A percentile compares a stretch with the other conserved stretches of the same genome.
Conservation (phyloP, 495 filamentous ascomycete species). For the Penicillium manginii region DNA sequence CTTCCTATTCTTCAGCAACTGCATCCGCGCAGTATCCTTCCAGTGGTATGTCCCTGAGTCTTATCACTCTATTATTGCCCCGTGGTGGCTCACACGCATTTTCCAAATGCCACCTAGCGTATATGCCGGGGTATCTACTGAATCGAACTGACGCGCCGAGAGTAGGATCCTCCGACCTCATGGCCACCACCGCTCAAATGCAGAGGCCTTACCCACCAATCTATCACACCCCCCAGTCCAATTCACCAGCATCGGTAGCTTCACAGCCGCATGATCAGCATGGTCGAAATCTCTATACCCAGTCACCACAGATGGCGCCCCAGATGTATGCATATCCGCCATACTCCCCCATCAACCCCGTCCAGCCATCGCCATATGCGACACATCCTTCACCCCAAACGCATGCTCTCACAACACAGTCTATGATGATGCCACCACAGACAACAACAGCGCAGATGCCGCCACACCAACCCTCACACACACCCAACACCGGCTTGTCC, state of each 20-base stretch:
- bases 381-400: slow-evolving; percentile 73
- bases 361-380: slow-evolving; percentile 73
- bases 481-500: slow-evolving; percentile 41
- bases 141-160: slow-evolving; percentile 4
- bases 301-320: slow-evolving; percentile 75
- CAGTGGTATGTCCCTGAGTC: slow-evolving; percentile 64
- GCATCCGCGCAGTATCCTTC: slow-evolving; percentile 74
- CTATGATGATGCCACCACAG: slow-evolving; percentile 72
- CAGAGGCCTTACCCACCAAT: slow-evolving; percentile 85
- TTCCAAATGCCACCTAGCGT: not conserved
- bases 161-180: slow-evolving; percentile 83
- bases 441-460: slow-evolving; percentile 59
- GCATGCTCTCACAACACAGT: slow-evolving; percentile 64
- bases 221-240: slow-evolving; percentile 94
- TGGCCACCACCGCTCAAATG: slow-evolving; percentile 87
- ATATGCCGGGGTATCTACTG: slow-evolving; percentile 1
- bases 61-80: slow-evolving; percentile 3
- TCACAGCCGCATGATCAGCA: slow-evolving; percentile 91
- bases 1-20: slow-evolving; percentile 71
- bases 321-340: slow-evolving; percentile 77
- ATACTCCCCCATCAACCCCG: slow-evolving; percentile 74
- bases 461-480: slow-evolving; percentile 50
- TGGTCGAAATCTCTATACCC: slow-evolving; percentile 76
- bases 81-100: not conserved
- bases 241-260: slow-evolving; percentile 93